phyloP scores from a whole-genome alignment of 129 eudicot species.

The Lonicera japonica region DNA sequence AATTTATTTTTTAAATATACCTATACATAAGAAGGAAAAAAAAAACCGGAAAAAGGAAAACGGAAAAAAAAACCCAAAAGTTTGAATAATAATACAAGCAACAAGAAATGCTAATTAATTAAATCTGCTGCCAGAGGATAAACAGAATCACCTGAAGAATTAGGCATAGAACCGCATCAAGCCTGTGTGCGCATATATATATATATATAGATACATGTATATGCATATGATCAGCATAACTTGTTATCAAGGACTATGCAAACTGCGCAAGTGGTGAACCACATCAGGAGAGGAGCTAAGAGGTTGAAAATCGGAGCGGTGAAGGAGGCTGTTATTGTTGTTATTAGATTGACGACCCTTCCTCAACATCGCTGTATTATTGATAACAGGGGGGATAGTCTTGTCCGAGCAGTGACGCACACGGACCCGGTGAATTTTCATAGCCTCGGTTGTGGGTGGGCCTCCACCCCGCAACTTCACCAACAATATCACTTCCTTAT shows the following conservation, averaged over 20 bases:
- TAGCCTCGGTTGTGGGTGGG: slow-evolving; percentile 25
- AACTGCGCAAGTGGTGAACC: slow-evolving; percentile 57
- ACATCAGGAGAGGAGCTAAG: slow-evolving; percentile 54
- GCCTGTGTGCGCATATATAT: too few species aligned
- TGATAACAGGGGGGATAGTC: slow-evolving; percentile 26
- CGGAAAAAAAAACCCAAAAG: too few species aligned
- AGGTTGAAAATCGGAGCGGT: slow-evolving; percentile 63
- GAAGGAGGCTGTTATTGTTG: slow-evolving; percentile 52
- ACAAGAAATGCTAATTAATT: too few species aligned
- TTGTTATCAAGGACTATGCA: slow-evolving; percentile 47
- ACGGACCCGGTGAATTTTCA: slow-evolving; percentile 58
- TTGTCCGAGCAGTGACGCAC: slow-evolving; percentile 69
- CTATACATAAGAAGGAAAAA: too few species aligned
- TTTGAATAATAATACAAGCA: too few species aligned
- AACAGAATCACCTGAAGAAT: too few species aligned
- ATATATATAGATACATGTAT: too few species aligned
- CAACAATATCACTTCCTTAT: slow-evolving; percentile 68
- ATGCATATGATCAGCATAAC: background rate
- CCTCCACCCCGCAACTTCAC: slow-evolving; percentile 63
- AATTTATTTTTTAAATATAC: too few species aligned
- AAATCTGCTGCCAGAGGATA: too few species aligned
- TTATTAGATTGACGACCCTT: background rate
- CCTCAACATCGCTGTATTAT: background rate
- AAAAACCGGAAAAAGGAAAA: too few species aligned
- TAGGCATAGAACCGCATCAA: too few species aligned